Evolutionary conservation across 1,284 basidiomycete species (phyloP), one percentile per base, ranked within the genome.

Genomic region (Rhodotorula sp.): DNA sequence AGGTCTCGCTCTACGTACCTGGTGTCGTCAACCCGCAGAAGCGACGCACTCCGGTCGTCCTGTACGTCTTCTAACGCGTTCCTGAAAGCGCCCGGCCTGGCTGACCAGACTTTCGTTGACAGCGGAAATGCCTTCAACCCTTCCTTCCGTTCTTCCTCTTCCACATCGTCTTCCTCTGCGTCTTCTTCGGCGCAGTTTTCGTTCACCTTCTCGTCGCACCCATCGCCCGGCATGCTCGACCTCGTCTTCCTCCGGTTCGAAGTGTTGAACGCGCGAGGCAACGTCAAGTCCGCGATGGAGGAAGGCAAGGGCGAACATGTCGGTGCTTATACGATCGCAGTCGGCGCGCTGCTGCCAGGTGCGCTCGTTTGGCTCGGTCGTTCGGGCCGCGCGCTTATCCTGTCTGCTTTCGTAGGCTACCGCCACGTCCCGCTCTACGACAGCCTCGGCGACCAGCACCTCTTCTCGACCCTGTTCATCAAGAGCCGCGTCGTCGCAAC

Each of bases 381-480:
- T 48, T 4, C 7, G 3, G 8, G 27, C 60, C 63, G 45, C 56
- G 57, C 54, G 34, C 53, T 64, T n/a, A 74, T 42, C 25, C 19
- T 25, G 17, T 41, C 72, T n/a, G 23, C 25, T 19, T 41, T 41
- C 3, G 25, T 72, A 91, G 92, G 93, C 4, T 96, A 90, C 80
- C 88, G 92, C 17, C 91, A 96, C 83, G 82, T 96, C 23, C 92
- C 93, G 0, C 82, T 96, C 60, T 90, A 92, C 78, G 92, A 96
- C 80, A 83, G 86, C 1, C 88, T 91, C 77, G 86, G 92, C 61
- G 90, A 89, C 54, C 90, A 92, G 75, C 91, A 90, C 78, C 83
- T 96, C 58, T 96, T 93, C 81, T 91, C 93, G 50, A 94, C 92
- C 34, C 84, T 97, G 10, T 95, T 95, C 78, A 89, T 94, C 48